These are phyloP conservation scores for Blakeslea trispora DNA, from an alignment of 371 early-diverging fungal species.

Conservation along the genomic window DNA sequence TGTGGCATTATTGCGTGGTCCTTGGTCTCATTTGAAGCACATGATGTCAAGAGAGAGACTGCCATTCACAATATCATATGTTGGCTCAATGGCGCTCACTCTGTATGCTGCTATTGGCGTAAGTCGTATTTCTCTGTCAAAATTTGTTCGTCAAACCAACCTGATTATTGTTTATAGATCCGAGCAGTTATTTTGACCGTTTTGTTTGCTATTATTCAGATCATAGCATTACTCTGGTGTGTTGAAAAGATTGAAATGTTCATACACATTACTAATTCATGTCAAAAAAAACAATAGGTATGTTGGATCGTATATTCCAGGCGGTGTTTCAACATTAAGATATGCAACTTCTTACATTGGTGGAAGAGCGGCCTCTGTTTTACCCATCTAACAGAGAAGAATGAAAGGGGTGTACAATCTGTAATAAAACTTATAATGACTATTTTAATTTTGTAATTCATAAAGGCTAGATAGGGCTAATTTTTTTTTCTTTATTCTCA, in stretches of 20 bases:
- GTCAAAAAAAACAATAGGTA: conserved; percentile 28
- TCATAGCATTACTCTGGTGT: conserved; percentile 63
- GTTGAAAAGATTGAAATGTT: neutral
- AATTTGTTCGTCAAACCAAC: neutral
- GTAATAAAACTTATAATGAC: too few relatives aligned
- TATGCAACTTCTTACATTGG: conserved; percentile 50
- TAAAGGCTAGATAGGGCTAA: too few relatives aligned
- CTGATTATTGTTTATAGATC: conserved; percentile 24
- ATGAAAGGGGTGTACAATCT: neutral
- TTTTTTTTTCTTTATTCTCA: neutral
- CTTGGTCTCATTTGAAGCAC: conserved; percentile 60
- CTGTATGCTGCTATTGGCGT: conserved; percentile 62
- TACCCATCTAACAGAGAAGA: conserved; percentile 38
- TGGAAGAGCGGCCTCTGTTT: conserved; percentile 47
- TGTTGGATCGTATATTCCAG: conserved; percentile 56
- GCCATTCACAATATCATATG: conserved; percentile 60
- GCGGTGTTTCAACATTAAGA: conserved; percentile 51
- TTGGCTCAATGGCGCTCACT: conserved; percentile 63
- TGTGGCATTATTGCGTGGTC: conserved; percentile 67
- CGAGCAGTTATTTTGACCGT: conserved; percentile 55
- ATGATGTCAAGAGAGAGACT: conserved; percentile 61
- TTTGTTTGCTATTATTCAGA: conserved; percentile 58
- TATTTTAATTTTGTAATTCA: too few relatives aligned
- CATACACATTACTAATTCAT: neutral
- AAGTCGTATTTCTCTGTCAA: conserved; percentile 23